Evolutionary conservation across 768 basidiomycete species (phyloP).

Genomic region (Serendipita vermifera): DNA sequence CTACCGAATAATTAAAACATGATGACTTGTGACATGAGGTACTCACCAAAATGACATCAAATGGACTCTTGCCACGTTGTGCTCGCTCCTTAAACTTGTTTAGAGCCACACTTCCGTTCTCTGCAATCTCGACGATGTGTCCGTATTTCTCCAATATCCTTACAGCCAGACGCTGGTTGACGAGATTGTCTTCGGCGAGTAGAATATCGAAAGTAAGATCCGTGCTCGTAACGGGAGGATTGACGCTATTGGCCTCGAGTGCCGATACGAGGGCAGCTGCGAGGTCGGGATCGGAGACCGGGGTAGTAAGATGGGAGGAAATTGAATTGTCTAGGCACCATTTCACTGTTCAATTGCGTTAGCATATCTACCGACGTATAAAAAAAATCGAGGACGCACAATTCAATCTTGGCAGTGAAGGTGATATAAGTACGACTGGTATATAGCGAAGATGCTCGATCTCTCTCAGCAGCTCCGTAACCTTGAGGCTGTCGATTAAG

Average conservation of each 20-base stretch:
- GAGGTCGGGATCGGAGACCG: slow-evolving; percentile 76
- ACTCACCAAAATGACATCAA: slow-evolving; percentile 83
- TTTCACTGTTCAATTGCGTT: slow-evolving; percentile 47
- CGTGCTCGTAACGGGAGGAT: slow-evolving; percentile 71
- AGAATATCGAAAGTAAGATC: slow-evolving; percentile 85
- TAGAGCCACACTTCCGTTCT: slow-evolving; percentile 89
- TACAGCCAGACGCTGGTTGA: slow-evolving; percentile 91
- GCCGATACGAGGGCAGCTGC: slow-evolving; percentile 87
- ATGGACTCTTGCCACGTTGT: slow-evolving; percentile 48
- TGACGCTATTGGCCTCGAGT: slow-evolving; percentile 87
- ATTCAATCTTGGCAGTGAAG: slow-evolving; percentile 57
- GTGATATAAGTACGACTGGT: slow-evolving; percentile 60
- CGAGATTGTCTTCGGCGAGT: slow-evolving; percentile 91
- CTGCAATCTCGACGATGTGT: slow-evolving; percentile 90
- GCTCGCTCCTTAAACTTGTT: slow-evolving; percentile 79
- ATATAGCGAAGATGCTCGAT: slow-evolving; percentile 93
- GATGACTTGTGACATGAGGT: neutral
- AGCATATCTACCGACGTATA: neutral
- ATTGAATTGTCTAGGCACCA: slow-evolving; percentile 96
- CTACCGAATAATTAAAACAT: slow-evolving; percentile 27
- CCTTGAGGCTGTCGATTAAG: slow-evolving; percentile 75
- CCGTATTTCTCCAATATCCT: slow-evolving; percentile 96
- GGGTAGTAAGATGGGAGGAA: slow-evolving; percentile 86
- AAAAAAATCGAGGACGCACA: slow-evolving; percentile 34
- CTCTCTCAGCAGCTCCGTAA: slow-evolving; percentile 85